Evolutionary conservation across 306 rosid species (phyloP).

Genomic region (Amphicarpaea edgeworthii): DNA sequence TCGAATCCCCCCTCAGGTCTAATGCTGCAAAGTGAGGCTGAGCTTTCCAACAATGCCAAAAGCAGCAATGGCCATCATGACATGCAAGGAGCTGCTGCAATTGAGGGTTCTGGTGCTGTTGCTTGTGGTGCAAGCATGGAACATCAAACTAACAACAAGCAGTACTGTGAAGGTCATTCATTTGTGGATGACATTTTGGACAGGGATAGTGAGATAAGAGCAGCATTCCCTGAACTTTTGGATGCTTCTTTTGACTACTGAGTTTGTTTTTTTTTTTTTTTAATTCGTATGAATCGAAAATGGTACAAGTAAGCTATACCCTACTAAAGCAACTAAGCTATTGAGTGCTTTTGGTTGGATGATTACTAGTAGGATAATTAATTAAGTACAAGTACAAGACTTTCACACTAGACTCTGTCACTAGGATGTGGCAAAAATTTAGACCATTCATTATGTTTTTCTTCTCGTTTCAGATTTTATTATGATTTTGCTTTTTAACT

Average conservation of each 20-base stretch:
- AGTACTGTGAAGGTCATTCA: slow-evolving; percentile 51
- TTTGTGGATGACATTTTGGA: slow-evolving; percentile 84
- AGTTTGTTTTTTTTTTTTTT: neutral
- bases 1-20: slow-evolving; percentile 28
- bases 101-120: slow-evolving; percentile 40
- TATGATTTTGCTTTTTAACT: slow-evolving; percentile 2
- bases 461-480: neutral
- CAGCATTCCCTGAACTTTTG: slow-evolving; percentile 75
- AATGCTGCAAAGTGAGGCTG: slow-evolving; percentile 48
- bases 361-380: slow-evolving; percentile 19
- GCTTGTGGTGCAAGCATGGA: slow-evolving; percentile 48
- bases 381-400: neutral
- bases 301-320: too few species aligned
- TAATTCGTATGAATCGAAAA: too few species aligned
- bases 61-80: slow-evolving; percentile 34
- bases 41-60: slow-evolving; percentile 11
- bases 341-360: slow-evolving; percentile 3
- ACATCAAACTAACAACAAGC: slow-evolving; percentile 41
- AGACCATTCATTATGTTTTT: neutral
- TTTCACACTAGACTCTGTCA: neutral
- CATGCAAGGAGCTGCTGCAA: slow-evolving; percentile 32
- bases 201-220: slow-evolving; percentile 73
- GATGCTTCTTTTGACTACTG: slow-evolving; percentile 73
- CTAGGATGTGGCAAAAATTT: neutral
- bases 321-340: too few species aligned